A percentile compares a stretch with the other conserved stretches of the same genome.
phyloP scores from a whole-genome alignment of 805 yeast species.

The Cephaloascus fragrans region DNA sequence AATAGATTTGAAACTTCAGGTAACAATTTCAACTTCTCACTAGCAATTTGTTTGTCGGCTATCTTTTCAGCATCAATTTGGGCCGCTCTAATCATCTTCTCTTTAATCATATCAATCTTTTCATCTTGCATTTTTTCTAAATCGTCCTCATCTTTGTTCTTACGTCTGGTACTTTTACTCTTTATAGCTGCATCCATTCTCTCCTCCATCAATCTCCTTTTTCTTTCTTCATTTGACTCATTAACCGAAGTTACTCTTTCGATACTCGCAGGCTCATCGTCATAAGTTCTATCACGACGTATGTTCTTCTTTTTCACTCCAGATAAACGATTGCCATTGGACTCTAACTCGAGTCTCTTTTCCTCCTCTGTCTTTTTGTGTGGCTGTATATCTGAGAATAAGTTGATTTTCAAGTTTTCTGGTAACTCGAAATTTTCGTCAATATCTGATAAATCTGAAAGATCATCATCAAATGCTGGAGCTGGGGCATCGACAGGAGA shows the following conservation, averaged over 20 bases:
- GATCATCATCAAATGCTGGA: conserved; percentile 7
- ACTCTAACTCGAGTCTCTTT: conserved; percentile 5
- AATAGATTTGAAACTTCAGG: conserved; percentile 70
- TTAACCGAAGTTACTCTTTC: conserved; percentile 11
- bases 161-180: conserved; percentile 48
- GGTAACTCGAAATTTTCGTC: conserved; percentile 20
- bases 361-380: conserved; percentile 5
- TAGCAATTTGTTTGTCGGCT: conserved; percentile 59
- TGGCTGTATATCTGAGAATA: not conserved
- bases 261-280: conserved; percentile 4
- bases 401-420: not conserved
- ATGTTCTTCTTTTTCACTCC: not conserved
- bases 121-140: conserved; percentile 94
- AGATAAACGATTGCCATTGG: conserved; percentile 1
- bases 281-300: conserved; percentile 1
- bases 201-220: conserved; percentile 73
- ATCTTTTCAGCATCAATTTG: conserved; percentile 56
- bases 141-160: conserved; percentile 80
- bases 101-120: conserved; percentile 68
- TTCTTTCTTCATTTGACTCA: conserved; percentile 21
- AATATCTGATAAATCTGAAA: conserved; percentile 24
- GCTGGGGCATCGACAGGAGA: no score
- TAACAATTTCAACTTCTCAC: conserved; percentile 68
- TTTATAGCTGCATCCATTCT: conserved; percentile 71
- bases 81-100: conserved; percentile 84